Evolutionary conservation across 2,329 filamentous ascomycete species (phyloP).

Genomic region (Sporothrix pallida): DNA sequence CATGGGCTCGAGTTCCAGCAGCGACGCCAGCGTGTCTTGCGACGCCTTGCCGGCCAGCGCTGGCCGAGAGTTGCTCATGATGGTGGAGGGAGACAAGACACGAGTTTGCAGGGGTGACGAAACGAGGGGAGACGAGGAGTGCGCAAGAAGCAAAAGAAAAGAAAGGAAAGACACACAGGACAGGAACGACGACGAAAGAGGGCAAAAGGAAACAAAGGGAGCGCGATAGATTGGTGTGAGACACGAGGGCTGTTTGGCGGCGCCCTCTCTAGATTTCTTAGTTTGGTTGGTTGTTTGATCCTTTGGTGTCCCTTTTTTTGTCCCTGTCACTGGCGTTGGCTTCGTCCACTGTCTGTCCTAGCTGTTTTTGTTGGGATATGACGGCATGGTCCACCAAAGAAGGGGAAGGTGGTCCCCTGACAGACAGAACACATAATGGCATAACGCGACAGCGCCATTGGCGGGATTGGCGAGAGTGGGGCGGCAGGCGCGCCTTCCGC

Average conservation of each 20-base stretch:
- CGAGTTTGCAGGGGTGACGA: background rate
- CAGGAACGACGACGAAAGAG: background rate
- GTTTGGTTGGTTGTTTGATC: background rate
- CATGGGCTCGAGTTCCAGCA: conserved; percentile 80
- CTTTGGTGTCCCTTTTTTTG: background rate
- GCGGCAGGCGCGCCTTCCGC: background rate
- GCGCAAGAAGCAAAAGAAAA: background rate
- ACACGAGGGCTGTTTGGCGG: conserved; percentile 1
- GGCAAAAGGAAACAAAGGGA: background rate
- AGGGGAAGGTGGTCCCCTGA: conserved; percentile 22
- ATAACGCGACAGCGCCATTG: conserved; percentile 25
- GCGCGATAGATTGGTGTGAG: conserved; percentile 16
- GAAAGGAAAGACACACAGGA: background rate
- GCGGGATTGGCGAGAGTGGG: conserved; percentile 8
- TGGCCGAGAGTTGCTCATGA: conserved; percentile 37
- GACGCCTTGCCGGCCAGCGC: conserved; percentile 51
- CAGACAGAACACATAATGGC: conserved; percentile 31
- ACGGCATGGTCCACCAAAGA: conserved; percentile 31
- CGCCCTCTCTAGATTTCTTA: no score
- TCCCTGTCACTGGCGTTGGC: no score
- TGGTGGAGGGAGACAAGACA: background rate
- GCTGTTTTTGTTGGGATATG: conserved; percentile 33
- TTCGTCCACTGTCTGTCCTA: background rate
- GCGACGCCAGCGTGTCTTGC: conserved; percentile 64
- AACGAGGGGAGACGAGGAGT: background rate